A percentile compares a stretch with the other conserved stretches of the same genome.
These are phyloP conservation scores for Medicago arabica DNA, from an alignment of 306 rosid species.

Conservation along the genomic window DNA sequence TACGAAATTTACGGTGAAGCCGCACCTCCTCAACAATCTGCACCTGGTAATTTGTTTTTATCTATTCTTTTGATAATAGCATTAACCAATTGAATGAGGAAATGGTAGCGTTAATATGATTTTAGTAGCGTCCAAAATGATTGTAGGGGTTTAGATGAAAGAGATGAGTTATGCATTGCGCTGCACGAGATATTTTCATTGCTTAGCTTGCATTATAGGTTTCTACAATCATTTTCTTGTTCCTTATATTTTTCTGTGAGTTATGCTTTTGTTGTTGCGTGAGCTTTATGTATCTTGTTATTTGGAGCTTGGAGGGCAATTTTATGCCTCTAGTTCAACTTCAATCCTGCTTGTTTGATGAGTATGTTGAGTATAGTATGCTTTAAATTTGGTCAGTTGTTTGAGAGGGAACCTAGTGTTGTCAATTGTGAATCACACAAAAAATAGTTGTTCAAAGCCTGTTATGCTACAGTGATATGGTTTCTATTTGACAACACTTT, in stretches of 20 bases:
- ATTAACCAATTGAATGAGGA: constrained; percentile 1
- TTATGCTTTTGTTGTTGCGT: background rate
- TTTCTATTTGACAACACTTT: no score
- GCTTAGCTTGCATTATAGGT: background rate
- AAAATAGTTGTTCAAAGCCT: background rate
- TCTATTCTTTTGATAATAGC: constrained; percentile 3
- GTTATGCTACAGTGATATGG: no score
- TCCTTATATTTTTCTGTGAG: background rate
- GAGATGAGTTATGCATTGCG: background rate
- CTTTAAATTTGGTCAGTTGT: constrained; percentile 1
- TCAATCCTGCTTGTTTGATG: constrained; percentile 21
- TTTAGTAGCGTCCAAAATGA: constrained; percentile 1
- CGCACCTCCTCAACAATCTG: constrained; percentile 40
- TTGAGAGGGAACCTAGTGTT: background rate
- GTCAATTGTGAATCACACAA: background rate
- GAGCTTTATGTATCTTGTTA: background rate
- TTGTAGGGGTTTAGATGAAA: constrained; percentile 8
- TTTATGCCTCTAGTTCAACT: background rate
- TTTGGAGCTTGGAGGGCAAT: no score
- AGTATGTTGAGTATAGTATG: background rate
- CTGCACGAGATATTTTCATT: background rate
- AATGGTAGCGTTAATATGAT: background rate
- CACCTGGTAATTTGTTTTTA: constrained; percentile 51
- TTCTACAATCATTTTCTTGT: constrained; percentile 6
- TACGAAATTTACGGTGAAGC: constrained; percentile 77